Base-by-base conservation (phyloP, 352 stramenopile genomes). In the Plasmopara viticola region DNA sequence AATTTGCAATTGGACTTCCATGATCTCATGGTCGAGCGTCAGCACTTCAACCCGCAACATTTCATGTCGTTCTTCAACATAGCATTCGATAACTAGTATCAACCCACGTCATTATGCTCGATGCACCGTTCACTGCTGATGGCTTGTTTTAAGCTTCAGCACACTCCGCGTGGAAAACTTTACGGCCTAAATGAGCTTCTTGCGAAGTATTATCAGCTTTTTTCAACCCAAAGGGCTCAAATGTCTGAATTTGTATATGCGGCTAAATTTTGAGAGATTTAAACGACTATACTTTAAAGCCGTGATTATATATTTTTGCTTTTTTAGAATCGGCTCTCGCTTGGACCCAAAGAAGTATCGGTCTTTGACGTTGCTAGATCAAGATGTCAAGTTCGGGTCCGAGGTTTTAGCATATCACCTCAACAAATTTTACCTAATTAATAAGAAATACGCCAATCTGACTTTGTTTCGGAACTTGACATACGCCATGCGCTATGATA, bases 1-100 rank as follows among this genome's bases (percentile, higher is more conserved):
- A 2, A 50, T 0, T 57, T 57, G 17, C 51, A 51, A 30, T 57
- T 44, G 3, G 20, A 51, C 13, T 45, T 33, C 2, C 13, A 17
- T 35, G 42, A 51, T 17, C 33, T 57, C 6, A n/a, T 31, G 1
- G 42, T 51, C 6, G 33, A 39, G 17, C 42, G 31, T 28, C 9
- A 18, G 9, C 31, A 30, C 0, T 57, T 57, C 10, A 33, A 57
- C 20, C 1, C 2, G 13, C 1, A 5, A 51, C 47, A 46, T 33
- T 50, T 1, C 3, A 46, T 7, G 30, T 20, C 10, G 44, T 50
- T 44, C 31, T 29, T 34, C 13, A 8, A 49, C 4, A 17, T 29
- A 50, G 44, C 17, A 4, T 30, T 14, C 44, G 44, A 29, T 40
- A 9, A 18, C 28, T 18, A 35, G 5, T 12, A 2, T 35, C 10